Base-by-base conservation (phyloP, 805 yeast species). In the Wickerhamiella vanderwaltii region DNA sequence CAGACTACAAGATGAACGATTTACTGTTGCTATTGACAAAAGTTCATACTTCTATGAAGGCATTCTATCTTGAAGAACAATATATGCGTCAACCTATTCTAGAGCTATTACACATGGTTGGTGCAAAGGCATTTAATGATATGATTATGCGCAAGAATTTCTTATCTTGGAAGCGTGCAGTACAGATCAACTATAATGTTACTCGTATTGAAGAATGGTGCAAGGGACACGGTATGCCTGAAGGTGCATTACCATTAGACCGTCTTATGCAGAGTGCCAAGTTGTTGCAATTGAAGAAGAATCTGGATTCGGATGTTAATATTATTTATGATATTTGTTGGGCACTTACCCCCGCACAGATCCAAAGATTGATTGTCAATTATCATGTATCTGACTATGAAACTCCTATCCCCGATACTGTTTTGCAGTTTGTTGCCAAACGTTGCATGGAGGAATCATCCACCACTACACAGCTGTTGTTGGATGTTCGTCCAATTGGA, bases 161-260 rank as follows among this genome's bases (percentile, higher is more conserved):
- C 65, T 66, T 88, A 57, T 80, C 95, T 9, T 91, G 98, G 98
- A 91, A 88, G 66, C 79, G 98, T 58, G 97, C 97, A 36, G 71
- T 91, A 52, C 98, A 91, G 64, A 76, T 91, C 63, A 91, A 86
- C 60, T 91, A 91, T 65, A 91, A 91, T 61, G 93, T 87, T 42
- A 91, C 98, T 3, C 75, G 97, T 55, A 71, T 91, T 54, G 96
- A 86, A 61, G 99, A 91, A 65, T 91, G 98, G 98, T 88, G 97
- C 63, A 88, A 85, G 65, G 76, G 85, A 6, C 95, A 88, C 60
- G 87, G 81, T 40, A 75, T 91, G 48, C 80, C 81, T 39, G 95
- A 87, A 58, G 94, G 93, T 2, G 73, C 88, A 3, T 75, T 77
- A 29, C 77, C 85, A 56, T 71, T 91, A 58, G 78, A 79, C 48